Percentiles rank a stretch among this genome's conserved stretches.
phyloP scores from a whole-genome alignment of 164 flowering plant genomes.

The Dillenia suffruticosa region DNA sequence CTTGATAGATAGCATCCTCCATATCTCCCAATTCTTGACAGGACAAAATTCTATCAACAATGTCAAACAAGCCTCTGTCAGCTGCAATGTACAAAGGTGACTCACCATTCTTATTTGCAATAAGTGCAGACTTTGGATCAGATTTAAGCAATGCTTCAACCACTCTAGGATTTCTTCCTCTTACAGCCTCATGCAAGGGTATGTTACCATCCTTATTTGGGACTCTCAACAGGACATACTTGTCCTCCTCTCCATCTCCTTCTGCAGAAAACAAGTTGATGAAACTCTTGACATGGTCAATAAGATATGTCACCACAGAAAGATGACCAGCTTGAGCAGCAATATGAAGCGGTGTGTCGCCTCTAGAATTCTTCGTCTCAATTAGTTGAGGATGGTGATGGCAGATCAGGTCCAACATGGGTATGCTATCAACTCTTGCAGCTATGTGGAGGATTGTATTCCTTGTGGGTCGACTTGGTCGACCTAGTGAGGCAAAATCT shows the following conservation, averaged over 20 bases:
- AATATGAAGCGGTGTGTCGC: too few relatives aligned
- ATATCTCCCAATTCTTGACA: background rate
- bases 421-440: background rate
- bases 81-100: constrained; percentile 15
- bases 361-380: too few relatives aligned
- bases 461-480: background rate
- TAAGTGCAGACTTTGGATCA: background rate
- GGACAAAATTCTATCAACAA: background rate
- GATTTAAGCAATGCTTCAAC: background rate
- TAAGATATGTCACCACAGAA: background rate
- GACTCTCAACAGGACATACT: background rate
- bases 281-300: background rate
- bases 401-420: background rate
- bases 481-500: background rate
- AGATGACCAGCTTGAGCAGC: background rate
- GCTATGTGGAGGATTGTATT: background rate
- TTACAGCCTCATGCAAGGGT: constrained; percentile 14
- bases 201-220: constrained; percentile 14
- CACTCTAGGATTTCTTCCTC: background rate
- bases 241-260: background rate
- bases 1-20: background rate
- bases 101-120: constrained; percentile 9
- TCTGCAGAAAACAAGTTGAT: background rate
- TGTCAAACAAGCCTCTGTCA: background rate
- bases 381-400: background rate